Evolutionary conservation across 345 rosid genomes (phyloP).

Genomic region (Aethionema arabicum): DNA sequence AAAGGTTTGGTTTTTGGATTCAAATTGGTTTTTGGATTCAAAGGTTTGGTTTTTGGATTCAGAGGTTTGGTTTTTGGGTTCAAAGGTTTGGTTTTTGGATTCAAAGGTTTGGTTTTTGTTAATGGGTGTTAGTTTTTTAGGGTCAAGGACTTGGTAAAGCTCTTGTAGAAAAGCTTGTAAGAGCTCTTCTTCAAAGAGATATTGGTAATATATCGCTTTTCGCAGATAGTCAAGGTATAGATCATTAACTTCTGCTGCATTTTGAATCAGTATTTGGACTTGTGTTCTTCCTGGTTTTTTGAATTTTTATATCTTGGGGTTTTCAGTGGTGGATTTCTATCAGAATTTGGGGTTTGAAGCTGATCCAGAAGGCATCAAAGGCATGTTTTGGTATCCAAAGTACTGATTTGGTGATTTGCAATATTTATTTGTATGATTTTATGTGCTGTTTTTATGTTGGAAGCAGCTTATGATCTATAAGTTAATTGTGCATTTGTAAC

Average conservation of each 20-base stretch:
- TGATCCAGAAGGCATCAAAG: conserved; percentile 96
- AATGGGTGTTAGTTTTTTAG: conserved; percentile 41
- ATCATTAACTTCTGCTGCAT: background rate
- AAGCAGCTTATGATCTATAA: background rate
- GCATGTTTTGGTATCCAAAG: conserved; percentile 97
- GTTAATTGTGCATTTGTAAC: conserved; percentile 32
- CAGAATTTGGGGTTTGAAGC: conserved; percentile 90
- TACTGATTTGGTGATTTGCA: conserved; percentile 35
- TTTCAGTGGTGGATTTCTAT: conserved; percentile 93
- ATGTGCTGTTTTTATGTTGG: conserved; percentile 1
- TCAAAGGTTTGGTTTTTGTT: too few species aligned
- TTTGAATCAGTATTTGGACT: background rate
- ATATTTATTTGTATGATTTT: conserved; percentile 21
- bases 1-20: conserved; percentile 8
- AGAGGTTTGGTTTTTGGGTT: too few species aligned
- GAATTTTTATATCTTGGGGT: background rate
- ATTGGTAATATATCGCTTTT: conserved; percentile 96
- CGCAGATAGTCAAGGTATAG: conserved; percentile 90
- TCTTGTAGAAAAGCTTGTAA: conserved; percentile 78
- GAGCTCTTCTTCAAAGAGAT: conserved; percentile 86
- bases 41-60: too few species aligned
- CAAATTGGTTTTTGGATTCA: too few species aligned
- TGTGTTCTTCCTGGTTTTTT: conserved; percentile 16
- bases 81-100: too few species aligned
- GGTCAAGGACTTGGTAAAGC: conserved; percentile 97